Evolutionary conservation across 2,329 filamentous ascomycete species (phyloP).

Genomic region (Colletotrichum chrysophilum): DNA sequence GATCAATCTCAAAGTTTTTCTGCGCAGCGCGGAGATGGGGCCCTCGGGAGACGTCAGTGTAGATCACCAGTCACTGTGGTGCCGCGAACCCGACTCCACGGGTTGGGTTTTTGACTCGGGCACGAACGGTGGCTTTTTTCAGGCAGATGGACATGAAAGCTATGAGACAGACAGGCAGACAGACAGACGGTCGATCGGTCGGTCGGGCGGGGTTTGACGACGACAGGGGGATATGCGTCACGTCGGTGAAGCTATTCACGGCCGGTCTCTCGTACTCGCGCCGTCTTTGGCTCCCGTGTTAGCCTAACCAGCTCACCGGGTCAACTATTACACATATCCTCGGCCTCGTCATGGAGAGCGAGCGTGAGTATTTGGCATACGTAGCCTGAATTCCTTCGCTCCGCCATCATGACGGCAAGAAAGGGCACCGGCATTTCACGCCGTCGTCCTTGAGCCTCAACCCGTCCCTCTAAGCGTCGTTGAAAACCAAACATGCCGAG

Average conservation of each 20-base stretch:
- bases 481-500: not conserved
- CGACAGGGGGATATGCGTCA: not conserved
- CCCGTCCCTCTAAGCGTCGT: not conserved
- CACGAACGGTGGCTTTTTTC: not conserved
- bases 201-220: not conserved
- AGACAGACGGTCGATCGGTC: not conserved
- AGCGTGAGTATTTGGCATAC: not conserved
- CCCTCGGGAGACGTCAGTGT: not conserved
- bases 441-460: not conserved
- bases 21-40: not conserved
- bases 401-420: not conserved
- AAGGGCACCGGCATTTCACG: not conserved
- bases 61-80: not conserved
- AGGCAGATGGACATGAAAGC: not conserved
- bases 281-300: not conserved
- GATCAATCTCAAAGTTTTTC: not conserved
- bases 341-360: not conserved
- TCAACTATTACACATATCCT: not conserved
- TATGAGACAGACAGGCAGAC: not conserved
- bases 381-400: not conserved
- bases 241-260: not conserved
- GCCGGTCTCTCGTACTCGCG: not conserved
- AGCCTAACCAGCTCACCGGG: not conserved
- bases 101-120: constrained; percentile 2
- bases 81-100: not conserved